These are phyloP conservation scores for Phoma sp. DNA, from an alignment of 2,329 filamentous ascomycete genomes.

Conservation along the genomic window DNA sequence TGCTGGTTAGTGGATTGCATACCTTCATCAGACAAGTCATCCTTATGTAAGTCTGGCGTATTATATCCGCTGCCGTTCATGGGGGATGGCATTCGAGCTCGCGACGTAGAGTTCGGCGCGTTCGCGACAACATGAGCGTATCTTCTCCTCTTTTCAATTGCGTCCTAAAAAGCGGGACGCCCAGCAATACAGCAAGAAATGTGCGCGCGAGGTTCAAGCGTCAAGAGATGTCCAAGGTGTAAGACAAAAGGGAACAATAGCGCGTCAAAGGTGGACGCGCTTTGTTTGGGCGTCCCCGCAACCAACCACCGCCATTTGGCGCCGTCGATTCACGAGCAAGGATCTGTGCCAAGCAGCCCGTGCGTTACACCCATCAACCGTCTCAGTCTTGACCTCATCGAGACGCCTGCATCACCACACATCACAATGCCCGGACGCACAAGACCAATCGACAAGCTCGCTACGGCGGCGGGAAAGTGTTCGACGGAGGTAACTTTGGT, in stretches of 20 bases:
- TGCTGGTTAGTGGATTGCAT: no score
- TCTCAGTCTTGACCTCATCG: conserved; percentile 19
- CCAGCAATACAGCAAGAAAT: conserved; percentile 1
- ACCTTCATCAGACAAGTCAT: conserved; percentile 48
- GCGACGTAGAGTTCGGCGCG: conserved; percentile 48
- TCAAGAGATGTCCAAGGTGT: not conserved
- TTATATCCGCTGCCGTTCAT: conserved; percentile 48
- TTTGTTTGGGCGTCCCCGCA: conserved; percentile 13
- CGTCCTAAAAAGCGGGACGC: conserved; percentile 12
- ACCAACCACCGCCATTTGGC: conserved; percentile 11
- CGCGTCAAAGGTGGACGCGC: conserved; percentile 9
- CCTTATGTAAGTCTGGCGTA: conserved; percentile 50
- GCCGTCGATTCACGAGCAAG: conserved; percentile 2
- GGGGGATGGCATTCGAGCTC: conserved; percentile 53
- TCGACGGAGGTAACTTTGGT: conserved; percentile 64
- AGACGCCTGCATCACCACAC: conserved; percentile 11
- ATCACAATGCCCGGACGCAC: conserved; percentile 50
- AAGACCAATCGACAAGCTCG: conserved; percentile 73
- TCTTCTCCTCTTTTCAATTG: no score
- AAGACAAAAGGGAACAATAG: not conserved
- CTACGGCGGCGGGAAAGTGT: conserved; percentile 70
- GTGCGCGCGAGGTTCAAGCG: conserved; percentile 29
- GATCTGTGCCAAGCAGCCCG: conserved; percentile 13
- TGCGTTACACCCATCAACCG: conserved; percentile 11
- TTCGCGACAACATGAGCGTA: conserved; percentile 52